Base-by-base conservation (phyloP, 2,329 filamentous ascomycete genomes). In the Diaporthe nobilis region DNA sequence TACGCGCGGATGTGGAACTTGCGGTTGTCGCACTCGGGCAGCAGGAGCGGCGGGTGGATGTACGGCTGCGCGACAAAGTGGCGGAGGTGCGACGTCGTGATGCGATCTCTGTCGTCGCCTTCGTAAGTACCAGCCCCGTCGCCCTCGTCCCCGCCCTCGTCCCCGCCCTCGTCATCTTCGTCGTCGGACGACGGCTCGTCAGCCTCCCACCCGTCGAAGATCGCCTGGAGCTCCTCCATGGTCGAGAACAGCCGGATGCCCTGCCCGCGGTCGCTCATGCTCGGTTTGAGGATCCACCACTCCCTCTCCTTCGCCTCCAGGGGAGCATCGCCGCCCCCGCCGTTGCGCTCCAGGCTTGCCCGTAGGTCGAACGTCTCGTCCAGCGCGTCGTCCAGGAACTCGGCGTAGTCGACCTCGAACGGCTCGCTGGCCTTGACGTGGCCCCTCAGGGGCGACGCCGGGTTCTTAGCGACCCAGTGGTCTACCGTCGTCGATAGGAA, bases 231-330 rank as follows among this genome's bases (percentile, higher is more conserved):
- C 81, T 98, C 93, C 74, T 93, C 92, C 87, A 97, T 94, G 3
- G 92, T 95, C 80, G 92, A 94, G 84, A 99, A 99, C 0, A 99
- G 87, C 53, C 95, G 87, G 75, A 99, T 98, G 1, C 97, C 97
- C 82, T 98, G 96, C 0, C 96, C 97, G 34, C 96, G 91, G 82
- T 99, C 97, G 83, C 95, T 98, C 97, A 99, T 98, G 12, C 96
- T 94, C 0, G 97, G 96, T 85, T 99, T 99, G 76, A 99, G 84
- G 79, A 99, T 98, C 97, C 97, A 99, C 96, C 96, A 99, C 82
- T 97, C 92, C 76, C 90, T 89, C 57, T 89, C 85, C 42, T 84
- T 44, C 15, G 57, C 47, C 31, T n/a, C 34, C 60, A 37, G n/a
- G 39, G 42, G 34, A 28, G 15, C 53, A 42, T 31, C 15, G 61